These are phyloP conservation scores for Clonostachys sp. DNA, from an alignment of 2,329 filamentous ascomycete genomes.

Conservation along the genomic window DNA sequence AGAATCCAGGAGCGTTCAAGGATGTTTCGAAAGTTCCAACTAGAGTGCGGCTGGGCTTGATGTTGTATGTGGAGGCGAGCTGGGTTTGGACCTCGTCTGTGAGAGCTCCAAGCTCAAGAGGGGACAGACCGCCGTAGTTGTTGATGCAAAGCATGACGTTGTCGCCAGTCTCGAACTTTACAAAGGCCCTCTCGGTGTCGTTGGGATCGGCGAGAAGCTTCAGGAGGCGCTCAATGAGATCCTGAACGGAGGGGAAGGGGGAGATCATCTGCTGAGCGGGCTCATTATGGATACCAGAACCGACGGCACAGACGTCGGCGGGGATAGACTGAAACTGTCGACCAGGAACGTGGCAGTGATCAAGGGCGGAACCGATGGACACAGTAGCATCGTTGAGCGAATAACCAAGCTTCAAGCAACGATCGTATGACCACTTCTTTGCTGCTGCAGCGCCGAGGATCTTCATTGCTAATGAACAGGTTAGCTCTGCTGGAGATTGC, in stretches of 20 bases:
- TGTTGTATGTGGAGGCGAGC: conserved; percentile 14
- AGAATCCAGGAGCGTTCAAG: conserved; percentile 51
- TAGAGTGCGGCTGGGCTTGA: conserved; percentile 33
- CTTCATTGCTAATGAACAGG: conserved; percentile 49
- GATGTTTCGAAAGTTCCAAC: conserved; percentile 41
- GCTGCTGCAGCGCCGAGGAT: conserved; percentile 64
- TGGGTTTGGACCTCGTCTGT: conserved; percentile 45
- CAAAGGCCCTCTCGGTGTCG: conserved; percentile 49
- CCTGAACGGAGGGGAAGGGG: conserved; percentile 30
- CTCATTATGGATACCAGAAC: conserved; percentile 54
- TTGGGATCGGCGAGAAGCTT: conserved; percentile 42
- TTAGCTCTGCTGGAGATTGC: neutral
- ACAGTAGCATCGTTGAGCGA: conserved; percentile 54
- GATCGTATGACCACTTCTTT: conserved; percentile 45
- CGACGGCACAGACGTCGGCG: conserved; percentile 31
- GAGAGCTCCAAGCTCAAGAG: conserved; percentile 49
- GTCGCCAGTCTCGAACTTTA: conserved; percentile 35
- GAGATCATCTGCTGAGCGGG: conserved; percentile 18
- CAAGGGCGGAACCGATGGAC: conserved; percentile 64
- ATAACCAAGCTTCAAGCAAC: conserved; percentile 54
- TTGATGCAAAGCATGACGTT: conserved; percentile 49
- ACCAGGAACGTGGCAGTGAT: conserved; percentile 70
- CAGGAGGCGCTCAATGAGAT: conserved; percentile 40
- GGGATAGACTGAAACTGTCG: conserved; percentile 42
- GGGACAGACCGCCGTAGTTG: conserved; percentile 52